These are phyloP conservation scores for Paraphaeosphaeria minitans DNA, from an alignment of 2,329 filamentous ascomycete genomes.

Conservation along the genomic window DNA sequence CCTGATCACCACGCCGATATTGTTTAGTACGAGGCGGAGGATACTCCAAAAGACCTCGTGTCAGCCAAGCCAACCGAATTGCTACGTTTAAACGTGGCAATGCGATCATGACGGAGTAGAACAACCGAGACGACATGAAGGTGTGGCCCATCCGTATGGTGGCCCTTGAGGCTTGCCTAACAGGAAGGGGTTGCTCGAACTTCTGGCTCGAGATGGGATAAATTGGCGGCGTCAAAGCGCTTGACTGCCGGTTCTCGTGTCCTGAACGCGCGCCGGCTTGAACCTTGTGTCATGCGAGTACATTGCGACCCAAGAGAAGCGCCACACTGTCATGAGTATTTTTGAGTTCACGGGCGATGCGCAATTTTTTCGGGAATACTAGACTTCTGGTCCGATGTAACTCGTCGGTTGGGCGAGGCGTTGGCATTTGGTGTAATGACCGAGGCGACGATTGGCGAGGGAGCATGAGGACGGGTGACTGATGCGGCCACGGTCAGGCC, in stretches of 20 bases:
- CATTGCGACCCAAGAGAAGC: slow-evolving; percentile 88
- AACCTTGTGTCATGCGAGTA: slow-evolving; percentile 98
- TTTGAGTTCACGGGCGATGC: slow-evolving; percentile 90
- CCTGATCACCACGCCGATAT: no score
- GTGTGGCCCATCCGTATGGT: neutral
- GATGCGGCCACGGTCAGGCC: neutral
- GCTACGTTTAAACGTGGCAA: neutral
- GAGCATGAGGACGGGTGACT: neutral
- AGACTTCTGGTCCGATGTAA: neutral
- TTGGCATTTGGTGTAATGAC: neutral
- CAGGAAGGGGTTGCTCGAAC: neutral
- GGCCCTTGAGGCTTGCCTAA: neutral
- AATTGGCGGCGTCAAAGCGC: neutral
- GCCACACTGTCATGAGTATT: slow-evolving; percentile 80
- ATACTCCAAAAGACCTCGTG: no score
- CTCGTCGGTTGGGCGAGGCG: neutral
- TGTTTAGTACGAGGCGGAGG: no score
- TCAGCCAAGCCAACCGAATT: neutral
- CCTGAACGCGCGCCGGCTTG: slow-evolving; percentile 97
- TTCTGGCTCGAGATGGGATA: neutral
- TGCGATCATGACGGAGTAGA: neutral
- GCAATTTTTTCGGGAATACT: slow-evolving; percentile 68
- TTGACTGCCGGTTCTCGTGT: slow-evolving; percentile 70
- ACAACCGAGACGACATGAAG: neutral
- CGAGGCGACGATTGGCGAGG: neutral